These are phyloP conservation scores for Trichosporon sp. DNA, from an alignment of 1,284 basidiomycete species.

Conservation along the genomic window DNA sequence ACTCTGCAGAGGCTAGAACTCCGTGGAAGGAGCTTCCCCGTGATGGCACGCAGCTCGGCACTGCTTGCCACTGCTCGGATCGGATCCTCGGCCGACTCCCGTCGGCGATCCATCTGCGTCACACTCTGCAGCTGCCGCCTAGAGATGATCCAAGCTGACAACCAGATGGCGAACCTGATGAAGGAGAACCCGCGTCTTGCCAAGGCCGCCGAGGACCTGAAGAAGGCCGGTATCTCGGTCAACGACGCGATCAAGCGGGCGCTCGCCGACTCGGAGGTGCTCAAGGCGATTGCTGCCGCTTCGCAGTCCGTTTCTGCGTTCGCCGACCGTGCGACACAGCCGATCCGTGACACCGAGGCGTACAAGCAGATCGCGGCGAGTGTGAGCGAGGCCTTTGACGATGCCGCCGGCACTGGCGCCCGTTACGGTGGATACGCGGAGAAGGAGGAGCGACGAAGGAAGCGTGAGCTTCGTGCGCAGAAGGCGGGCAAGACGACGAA, in stretches of 20 bases:
- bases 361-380: constrained; percentile 91
- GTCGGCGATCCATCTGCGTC: neutral
- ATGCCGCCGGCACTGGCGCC: constrained; percentile 65
- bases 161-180: constrained; percentile 84
- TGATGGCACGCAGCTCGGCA: too few species aligned
- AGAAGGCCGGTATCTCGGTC: constrained; percentile 85
- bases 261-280: constrained; percentile 88
- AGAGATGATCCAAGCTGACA: neutral
- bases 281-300: constrained; percentile 73
- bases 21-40: too few species aligned
- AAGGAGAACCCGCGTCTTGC: constrained; percentile 93
- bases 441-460: constrained; percentile 77
- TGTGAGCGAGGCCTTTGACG: constrained; percentile 88
- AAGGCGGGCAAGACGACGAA: constrained; percentile 74
- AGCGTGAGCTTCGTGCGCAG: constrained; percentile 71
- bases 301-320: constrained; percentile 77
- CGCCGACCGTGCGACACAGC: constrained; percentile 76
- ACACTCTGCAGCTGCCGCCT: neutral
- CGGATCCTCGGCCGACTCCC: neutral
- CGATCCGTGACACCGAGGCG: constrained; percentile 90
- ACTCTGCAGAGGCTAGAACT: neutral
- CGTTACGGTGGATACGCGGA: constrained; percentile 94
- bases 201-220: constrained; percentile 87
- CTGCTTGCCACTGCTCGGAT: neutral
- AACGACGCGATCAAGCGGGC: constrained; percentile 91